Evolutionary conservation across 225 moss, liverwort and hornwort genomes (phyloP).

Genomic region (Rhytidiadelphus loreus): DNA sequence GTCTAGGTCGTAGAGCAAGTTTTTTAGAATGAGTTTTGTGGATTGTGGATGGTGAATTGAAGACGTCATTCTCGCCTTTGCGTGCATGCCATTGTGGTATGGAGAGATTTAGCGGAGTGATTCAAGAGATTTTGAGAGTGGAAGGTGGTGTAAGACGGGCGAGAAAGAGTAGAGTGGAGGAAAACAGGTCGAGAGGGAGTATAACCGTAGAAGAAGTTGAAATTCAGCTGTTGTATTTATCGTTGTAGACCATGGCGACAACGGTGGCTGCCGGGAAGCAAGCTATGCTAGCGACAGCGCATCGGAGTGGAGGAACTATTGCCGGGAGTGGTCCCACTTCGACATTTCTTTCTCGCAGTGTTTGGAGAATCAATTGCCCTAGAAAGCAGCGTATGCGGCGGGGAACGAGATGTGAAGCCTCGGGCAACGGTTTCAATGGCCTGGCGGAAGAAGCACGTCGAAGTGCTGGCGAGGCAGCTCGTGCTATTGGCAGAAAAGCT

Average conservation of each 20-base stretch:
- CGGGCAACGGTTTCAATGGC: conserved; percentile 37
- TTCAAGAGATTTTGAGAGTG: neutral
- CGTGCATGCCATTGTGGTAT: neutral
- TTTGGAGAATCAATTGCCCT: conserved; percentile 10
- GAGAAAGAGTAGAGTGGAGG: neutral
- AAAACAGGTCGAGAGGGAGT: neutral
- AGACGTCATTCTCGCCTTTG: neutral
- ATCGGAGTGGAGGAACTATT: neutral
- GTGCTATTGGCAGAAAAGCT: conserved; percentile 25
- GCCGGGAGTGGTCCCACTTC: conserved; percentile 30
- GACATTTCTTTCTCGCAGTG: conserved; percentile 18
- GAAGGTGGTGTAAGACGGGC: neutral
- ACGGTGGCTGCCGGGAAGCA: conserved; percentile 13
- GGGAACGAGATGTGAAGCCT: conserved; percentile 24
- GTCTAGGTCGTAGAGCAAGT: neutral
- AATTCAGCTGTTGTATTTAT: neutral
- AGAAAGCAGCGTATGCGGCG: conserved; percentile 5
- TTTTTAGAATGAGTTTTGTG: neutral
- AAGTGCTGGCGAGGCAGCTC: conserved; percentile 18
- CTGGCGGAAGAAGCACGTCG: conserved; percentile 59
- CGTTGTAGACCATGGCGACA: conserved; percentile 16
- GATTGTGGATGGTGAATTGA: neutral
- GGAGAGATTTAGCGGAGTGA: neutral
- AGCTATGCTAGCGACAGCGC: neutral
- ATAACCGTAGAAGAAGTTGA: neutral